Percentiles rank a stretch among this genome's conserved stretches.
These are phyloP conservation scores for Kokia cookei DNA, from an alignment of 441 rosid genomes.

Conservation along the genomic window DNA sequence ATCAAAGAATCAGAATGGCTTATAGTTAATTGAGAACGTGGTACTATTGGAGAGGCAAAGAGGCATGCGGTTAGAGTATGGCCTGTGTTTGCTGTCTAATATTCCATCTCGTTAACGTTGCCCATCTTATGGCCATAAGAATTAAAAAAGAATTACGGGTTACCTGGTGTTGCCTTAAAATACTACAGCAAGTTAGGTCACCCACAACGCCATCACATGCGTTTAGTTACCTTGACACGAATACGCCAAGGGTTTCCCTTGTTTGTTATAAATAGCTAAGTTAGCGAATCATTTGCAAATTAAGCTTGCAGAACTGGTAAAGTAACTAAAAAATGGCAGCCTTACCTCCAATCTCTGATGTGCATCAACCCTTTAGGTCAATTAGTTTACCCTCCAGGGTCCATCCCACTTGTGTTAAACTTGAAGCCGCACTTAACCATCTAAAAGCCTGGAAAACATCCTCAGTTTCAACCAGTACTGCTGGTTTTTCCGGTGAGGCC, in stretches of 20 bases:
- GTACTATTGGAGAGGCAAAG: constrained; percentile 25
- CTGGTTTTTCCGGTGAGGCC: constrained; percentile 15
- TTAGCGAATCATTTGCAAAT: background rate
- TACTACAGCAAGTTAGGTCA: constrained; percentile 12
- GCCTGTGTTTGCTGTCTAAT: background rate
- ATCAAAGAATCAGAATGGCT: background rate
- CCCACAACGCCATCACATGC: constrained; percentile 36
- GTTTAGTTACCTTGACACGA: constrained; percentile 1
- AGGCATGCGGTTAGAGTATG: constrained; percentile 5
- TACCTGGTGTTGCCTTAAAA: constrained; percentile 26
- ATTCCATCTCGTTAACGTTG: constrained; percentile 7
- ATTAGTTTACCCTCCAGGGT: constrained; percentile 72
- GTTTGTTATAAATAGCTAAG: constrained; percentile 15
- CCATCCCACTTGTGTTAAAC: constrained; percentile 44
- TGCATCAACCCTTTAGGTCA: constrained; percentile 50
- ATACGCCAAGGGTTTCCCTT: constrained; percentile 1
- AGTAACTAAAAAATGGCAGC: constrained; percentile 25
- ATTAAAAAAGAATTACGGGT: constrained; percentile 5
- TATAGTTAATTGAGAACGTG: background rate
- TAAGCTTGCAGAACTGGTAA: constrained; percentile 8
- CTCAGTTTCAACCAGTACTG: background rate
- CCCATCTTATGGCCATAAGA: constrained; percentile 11
- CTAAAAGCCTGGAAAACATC: constrained; percentile 32
- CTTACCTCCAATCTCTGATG: constrained; percentile 19
- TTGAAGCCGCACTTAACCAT: constrained; percentile 37